These are phyloP conservation scores for Saccharum hybrid DNA, from an alignment of 202 grass and related monocot species.

Conservation along the genomic window DNA sequence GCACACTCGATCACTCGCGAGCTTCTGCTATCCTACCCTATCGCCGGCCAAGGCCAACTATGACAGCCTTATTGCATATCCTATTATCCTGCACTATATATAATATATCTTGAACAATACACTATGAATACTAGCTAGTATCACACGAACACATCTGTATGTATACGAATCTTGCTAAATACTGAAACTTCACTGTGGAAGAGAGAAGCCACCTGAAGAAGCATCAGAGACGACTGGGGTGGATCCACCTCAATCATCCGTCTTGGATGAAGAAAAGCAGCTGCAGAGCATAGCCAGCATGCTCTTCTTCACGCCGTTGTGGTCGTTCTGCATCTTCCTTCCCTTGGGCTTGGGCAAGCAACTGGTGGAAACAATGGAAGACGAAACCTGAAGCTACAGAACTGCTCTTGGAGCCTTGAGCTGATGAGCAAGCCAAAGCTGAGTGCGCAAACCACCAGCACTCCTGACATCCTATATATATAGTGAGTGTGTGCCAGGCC, in stretches of 20 bases:
- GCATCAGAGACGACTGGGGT: not conserved
- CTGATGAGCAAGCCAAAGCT: not conserved
- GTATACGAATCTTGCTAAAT: too few relatives aligned
- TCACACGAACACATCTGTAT: too few relatives aligned
- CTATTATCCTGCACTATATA: too few relatives aligned
- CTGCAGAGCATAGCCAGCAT: conserved; percentile 25
- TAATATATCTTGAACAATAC: too few relatives aligned
- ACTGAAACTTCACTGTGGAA: too few relatives aligned
- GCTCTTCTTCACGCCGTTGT: conserved; percentile 44
- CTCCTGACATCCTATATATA: not conserved
- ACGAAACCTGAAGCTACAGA: not conserved
- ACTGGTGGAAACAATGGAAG: not conserved
- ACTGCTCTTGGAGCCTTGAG: not conserved
- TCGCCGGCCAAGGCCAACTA: too few relatives aligned
- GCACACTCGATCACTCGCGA: too few relatives aligned
- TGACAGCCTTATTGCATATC: too few relatives aligned
- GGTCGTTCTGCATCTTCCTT: conserved; percentile 1
- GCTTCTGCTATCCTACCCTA: too few relatives aligned
- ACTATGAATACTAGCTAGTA: too few relatives aligned
- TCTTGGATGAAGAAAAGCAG: conserved; percentile 37
- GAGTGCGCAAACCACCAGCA: not conserved
- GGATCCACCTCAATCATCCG: conserved; percentile 1
- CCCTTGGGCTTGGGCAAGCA: not conserved
- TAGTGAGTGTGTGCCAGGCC: not conserved
- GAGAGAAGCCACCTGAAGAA: too few relatives aligned